Percentiles rank a stretch among this genome's conserved stretches.
Conservation (phyloP, 1,139 yeast species). For the Magnusiomyces tetraspermus region DNA sequence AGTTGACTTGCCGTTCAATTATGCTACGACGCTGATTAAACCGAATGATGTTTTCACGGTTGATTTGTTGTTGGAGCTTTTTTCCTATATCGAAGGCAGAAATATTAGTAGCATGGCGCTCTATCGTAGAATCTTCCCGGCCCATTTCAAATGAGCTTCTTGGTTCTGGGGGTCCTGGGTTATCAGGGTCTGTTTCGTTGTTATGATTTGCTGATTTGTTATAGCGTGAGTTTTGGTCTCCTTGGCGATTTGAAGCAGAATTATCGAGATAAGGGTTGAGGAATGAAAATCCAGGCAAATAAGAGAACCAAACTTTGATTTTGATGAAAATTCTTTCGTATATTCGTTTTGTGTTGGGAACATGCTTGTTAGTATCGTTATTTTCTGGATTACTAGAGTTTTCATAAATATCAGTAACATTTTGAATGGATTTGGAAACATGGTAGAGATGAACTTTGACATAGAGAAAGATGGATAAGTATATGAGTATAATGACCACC, state of each 20-base stretch:
- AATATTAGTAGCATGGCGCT: no score
- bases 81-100: neutral
- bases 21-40: slow-evolving; percentile 53
- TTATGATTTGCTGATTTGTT: no score
- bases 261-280: slow-evolving; percentile 5
- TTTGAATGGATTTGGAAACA: slow-evolving; percentile 9
- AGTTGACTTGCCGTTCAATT: slow-evolving; percentile 69
- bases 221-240: no score
- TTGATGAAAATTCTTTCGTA: neutral
- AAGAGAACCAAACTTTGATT: slow-evolving; percentile 2
- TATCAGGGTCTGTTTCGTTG: no score
- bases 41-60: slow-evolving; percentile 46
- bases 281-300: slow-evolving; percentile 4
- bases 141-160: no score
- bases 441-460: slow-evolving; percentile 32
- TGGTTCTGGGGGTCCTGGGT: no score
- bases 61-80: slow-evolving; percentile 34
- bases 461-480: slow-evolving; percentile 59
- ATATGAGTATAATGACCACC: slow-evolving; percentile 50
- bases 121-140: no score
- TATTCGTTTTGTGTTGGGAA: neutral
- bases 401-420: neutral
- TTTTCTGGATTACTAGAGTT: neutral
- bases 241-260: no score
- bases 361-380: neutral